These are phyloP conservation scores for Zygotorulaspora sp. DNA, from an alignment of 805 yeast species.

Conservation along the genomic window DNA sequence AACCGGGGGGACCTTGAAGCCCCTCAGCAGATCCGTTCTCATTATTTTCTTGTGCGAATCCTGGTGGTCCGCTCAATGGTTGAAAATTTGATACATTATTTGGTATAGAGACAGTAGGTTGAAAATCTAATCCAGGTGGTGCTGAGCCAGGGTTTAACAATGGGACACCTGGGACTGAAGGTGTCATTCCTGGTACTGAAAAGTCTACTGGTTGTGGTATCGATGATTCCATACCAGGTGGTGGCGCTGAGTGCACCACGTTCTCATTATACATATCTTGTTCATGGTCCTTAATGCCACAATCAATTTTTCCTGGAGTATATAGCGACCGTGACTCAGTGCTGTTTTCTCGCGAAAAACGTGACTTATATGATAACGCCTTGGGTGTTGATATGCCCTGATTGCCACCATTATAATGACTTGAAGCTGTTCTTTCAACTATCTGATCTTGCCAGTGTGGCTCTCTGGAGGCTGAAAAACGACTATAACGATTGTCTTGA, in stretches of 20 bases:
- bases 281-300: background rate
- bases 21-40: slow-evolving; percentile 25
- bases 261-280: background rate
- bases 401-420: background rate
- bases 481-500: slow-evolving; percentile 18
- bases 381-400: background rate
- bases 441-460: slow-evolving; percentile 8
- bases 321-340: slow-evolving; percentile 1
- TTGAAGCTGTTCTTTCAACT: background rate
- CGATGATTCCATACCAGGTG: slow-evolving; percentile 8
- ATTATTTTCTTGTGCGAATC: slow-evolving; percentile 12
- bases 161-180: slow-evolving; percentile 2
- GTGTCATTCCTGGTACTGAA: slow-evolving; percentile 12
- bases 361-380: slow-evolving; percentile 14
- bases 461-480: slow-evolving; percentile 6
- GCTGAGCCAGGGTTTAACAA: background rate
- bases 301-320: background rate
- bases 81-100: slow-evolving; percentile 23
- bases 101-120: slow-evolving; percentile 2
- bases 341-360: slow-evolving; percentile 4
- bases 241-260: background rate
- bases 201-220: slow-evolving; percentile 2
- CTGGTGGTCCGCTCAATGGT: slow-evolving; percentile 28
- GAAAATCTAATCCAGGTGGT: slow-evolving; percentile 8
- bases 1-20: slow-evolving; percentile 29